Percentiles rank a stretch among this genome's conserved stretches.
These are phyloP conservation scores for Fusarium kyushuense DNA, from an alignment of 2,329 filamentous ascomycete species.

Conservation along the genomic window DNA sequence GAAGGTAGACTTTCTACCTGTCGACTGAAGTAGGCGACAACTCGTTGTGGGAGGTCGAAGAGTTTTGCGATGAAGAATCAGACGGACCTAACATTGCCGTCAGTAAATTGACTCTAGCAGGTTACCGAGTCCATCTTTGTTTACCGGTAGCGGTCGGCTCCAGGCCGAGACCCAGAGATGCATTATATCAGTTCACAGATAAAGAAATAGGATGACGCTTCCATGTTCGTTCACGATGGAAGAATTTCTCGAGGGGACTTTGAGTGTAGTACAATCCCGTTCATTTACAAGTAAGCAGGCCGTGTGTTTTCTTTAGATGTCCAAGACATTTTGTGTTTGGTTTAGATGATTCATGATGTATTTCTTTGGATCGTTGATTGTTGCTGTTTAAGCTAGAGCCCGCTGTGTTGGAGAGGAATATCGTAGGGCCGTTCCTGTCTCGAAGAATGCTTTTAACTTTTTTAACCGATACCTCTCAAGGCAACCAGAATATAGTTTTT, in stretches of 20 bases:
- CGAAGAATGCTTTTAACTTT: too few relatives aligned
- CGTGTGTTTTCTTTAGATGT: neutral
- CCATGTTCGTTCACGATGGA: conserved; percentile 1
- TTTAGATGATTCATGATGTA: conserved; percentile 5
- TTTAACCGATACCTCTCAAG: neutral
- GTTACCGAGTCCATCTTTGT: neutral
- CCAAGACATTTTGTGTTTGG: neutral
- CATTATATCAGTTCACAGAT: conserved; percentile 7
- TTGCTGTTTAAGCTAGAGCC: neutral
- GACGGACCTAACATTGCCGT: neutral
- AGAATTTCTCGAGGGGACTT: neutral
- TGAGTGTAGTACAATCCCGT: too few relatives aligned
- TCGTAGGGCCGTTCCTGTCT: neutral
- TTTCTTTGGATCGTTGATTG: neutral
- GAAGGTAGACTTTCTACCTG: conserved; percentile 12
- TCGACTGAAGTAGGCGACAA: neutral
- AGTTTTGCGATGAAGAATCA: neutral
- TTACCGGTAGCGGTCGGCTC: conserved; percentile 12
- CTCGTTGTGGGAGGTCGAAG: neutral
- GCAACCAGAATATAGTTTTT: neutral
- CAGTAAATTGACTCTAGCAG: neutral
- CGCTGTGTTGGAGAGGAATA: conserved; percentile 6
- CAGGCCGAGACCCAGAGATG: neutral
- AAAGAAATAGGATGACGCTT: neutral
- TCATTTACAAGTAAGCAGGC: neutral